Conservation (phyloP, 2,329 filamentous ascomycete genomes). For the Trichoderma brevicompactum region DNA sequence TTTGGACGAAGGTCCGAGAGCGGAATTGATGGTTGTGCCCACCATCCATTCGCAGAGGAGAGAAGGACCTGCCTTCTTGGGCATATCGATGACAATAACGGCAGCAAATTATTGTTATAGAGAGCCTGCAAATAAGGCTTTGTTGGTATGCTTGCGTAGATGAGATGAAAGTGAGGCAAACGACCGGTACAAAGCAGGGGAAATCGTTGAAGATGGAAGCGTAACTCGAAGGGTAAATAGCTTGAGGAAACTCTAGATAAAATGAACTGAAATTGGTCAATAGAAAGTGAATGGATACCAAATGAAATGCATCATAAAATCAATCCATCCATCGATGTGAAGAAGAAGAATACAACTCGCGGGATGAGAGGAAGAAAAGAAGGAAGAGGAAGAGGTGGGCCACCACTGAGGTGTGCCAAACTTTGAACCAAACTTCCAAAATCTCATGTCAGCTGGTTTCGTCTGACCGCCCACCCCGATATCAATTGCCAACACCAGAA, state of each 20-base stretch:
- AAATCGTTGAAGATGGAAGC: not conserved
- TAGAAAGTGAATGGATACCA: not conserved
- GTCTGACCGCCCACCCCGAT: conserved; percentile 9
- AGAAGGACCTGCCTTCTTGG: conserved; percentile 26
- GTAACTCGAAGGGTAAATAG: not conserved
- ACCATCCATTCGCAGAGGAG: conserved; percentile 49
- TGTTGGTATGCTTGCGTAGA: not conserved
- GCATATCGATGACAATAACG: not conserved
- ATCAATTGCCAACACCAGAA: not conserved
- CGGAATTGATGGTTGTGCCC: conserved; percentile 43
- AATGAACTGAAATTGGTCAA: not conserved
- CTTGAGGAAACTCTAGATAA: not conserved
- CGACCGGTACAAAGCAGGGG: not conserved
- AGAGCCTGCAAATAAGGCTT: not conserved
- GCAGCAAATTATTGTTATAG: not conserved
- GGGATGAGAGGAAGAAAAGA: not conserved
- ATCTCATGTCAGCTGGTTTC: conserved; percentile 19
- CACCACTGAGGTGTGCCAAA: not conserved
- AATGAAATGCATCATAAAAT: no score
- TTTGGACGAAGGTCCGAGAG: conserved; percentile 37
- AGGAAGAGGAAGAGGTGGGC: not conserved
- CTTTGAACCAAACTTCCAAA: not conserved
- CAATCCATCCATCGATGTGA: not conserved
- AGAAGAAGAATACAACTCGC: not conserved
- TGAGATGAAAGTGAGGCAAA: not conserved